phyloP scores from a whole-genome alignment of 768 basidiomycete species.

The Sporobolomyces pararoseus region DNA sequence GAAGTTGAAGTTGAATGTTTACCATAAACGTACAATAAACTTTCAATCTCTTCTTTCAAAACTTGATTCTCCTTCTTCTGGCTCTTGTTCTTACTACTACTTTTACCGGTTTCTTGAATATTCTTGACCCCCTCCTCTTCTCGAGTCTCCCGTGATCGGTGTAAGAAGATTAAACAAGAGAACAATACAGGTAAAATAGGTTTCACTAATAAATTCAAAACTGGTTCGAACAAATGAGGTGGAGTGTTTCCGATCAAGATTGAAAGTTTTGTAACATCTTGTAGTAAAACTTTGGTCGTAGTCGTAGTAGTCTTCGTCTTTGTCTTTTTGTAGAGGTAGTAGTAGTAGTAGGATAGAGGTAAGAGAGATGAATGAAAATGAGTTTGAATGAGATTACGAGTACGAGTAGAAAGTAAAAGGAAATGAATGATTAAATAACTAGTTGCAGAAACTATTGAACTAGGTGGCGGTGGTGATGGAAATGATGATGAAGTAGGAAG shows the following conservation, averaged over 20 bases:
- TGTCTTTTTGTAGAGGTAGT: neutral
- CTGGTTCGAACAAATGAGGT: neutral
- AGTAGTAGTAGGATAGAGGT: neutral
- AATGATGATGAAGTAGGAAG: conserved; percentile 63
- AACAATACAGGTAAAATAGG: too few species aligned
- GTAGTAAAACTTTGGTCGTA: too few species aligned
- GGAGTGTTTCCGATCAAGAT: too few species aligned
- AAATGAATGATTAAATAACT: neutral
- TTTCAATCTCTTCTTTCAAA: conserved; percentile 66
- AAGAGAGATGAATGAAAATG: neutral
- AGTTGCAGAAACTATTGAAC: neutral
- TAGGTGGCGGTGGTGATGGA: conserved; percentile 43
- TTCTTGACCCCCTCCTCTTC: neutral
- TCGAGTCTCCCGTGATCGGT: neutral
- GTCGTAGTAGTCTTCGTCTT: too few species aligned
- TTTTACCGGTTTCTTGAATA: neutral
- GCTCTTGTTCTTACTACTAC: too few species aligned
- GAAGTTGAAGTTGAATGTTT: conserved; percentile 54
- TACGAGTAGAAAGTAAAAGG: neutral
- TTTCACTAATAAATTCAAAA: too few species aligned
- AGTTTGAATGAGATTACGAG: neutral
- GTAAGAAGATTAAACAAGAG: too few species aligned
- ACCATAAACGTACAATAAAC: conserved; percentile 70
- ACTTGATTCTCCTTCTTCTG: conserved; percentile 37
- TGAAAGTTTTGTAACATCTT: too few species aligned